Base-by-base conservation (phyloP, 2,329 filamentous ascomycete species). In the Exophiala xenobiotica region DNA sequence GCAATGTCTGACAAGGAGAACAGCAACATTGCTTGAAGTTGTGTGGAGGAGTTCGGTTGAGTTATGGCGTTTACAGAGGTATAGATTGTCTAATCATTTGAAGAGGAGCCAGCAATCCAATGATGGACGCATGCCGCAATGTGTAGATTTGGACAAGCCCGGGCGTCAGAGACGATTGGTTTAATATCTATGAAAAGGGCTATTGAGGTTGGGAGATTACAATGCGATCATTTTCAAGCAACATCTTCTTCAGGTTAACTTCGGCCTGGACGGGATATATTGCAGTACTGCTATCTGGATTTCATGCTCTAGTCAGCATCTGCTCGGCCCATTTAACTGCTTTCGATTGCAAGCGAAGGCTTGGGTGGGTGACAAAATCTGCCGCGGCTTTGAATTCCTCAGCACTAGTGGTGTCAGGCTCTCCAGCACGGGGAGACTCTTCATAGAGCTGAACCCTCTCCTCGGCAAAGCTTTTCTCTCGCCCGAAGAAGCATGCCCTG, bases 401-500 rank as follows among this genome's bases (percentile, higher is more conserved):
- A 16, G n/a, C 31, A 35, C 9, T 16, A 12, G 6, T 16, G 3
- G n/a, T 35, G 3, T 16, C 2, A 12, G 3, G 4, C 4, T 35
- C 31, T 35, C 18, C 4, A 35, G n/a, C 31, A 8, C 18, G 11
- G 19, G 37, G 14, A 19, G 12, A 12, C 4, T 24, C 18, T 20
- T 40, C 26, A 23, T 40, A 22, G 14, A 54, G 24, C 18, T 44
- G 35, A 4, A 73, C 71, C 26, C 63, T 65, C 16, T 66, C 58
- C 55, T 73, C 67, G 1, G 63, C 69, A 49, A 69, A 63, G 0
- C 69, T 67, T 39, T 67, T 70, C 53, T 72, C 70, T 4, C 67
- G 63, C 0, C 70, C 71, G 63, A 67, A 72, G 52, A 75, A 74
- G 57, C 72, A 75, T 3, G 71, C 71, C 23, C 66, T 60, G 4